A percentile compares a stretch with the other conserved stretches of the same genome.
Conservation (phyloP, 2,329 filamentous ascomycete genomes). For the Stachybotrys chartarum region DNA sequence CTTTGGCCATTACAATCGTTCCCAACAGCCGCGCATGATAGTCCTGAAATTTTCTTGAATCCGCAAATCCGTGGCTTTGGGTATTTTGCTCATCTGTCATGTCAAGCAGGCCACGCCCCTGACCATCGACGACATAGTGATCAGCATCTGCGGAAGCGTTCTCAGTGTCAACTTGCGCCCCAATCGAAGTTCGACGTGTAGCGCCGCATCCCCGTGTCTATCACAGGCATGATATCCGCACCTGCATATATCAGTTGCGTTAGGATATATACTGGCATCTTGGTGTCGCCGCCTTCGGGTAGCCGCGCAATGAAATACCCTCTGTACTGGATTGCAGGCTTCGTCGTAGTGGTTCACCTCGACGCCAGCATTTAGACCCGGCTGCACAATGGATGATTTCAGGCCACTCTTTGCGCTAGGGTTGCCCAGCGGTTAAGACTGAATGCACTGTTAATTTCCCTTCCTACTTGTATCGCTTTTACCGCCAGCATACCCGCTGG, state of each 20-base stretch:
- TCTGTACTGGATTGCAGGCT: not conserved
- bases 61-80: not conserved
- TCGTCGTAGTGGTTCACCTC: not conserved
- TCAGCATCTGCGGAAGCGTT: not conserved
- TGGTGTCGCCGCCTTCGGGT: not conserved
- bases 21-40: not conserved
- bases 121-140: not conserved
- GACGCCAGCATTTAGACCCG: not conserved
- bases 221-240: not conserved
- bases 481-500: no score
- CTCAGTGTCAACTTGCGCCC: not conserved
- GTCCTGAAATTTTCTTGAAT: not conserved
- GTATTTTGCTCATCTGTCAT: not conserved
- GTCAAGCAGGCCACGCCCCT: not conserved
- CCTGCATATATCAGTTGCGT: not conserved
- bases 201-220: not conserved
- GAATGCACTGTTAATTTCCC: no score
- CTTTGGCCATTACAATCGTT: not conserved
- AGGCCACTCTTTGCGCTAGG: no score
- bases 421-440: no score
- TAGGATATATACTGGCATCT: not conserved
- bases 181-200: not conserved
- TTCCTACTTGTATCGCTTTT: no score
- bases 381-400: not conserved
- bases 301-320: not conserved